Conservation (phyloP, 805 yeast species). For the Metschnikowia baotianmanensis region DNA sequence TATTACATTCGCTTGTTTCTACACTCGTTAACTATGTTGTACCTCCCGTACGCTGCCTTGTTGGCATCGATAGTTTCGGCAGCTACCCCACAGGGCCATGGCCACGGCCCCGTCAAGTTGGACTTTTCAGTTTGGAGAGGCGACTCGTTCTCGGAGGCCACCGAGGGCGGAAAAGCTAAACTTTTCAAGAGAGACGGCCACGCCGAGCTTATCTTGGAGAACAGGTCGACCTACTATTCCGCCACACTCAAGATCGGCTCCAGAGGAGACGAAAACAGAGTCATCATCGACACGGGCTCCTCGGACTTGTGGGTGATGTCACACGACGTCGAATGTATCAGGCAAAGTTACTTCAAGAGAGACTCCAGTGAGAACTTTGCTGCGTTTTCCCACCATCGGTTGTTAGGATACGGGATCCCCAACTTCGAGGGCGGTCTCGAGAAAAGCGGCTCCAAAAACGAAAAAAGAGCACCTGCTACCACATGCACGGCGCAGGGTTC, state of each 20-base stretch:
- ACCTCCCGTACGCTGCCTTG: no score
- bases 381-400: neutral
- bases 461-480: neutral
- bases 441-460: no score
- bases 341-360: neutral
- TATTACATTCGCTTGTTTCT: no score
- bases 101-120: no score
- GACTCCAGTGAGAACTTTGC: neutral
- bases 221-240: conserved; percentile 8
- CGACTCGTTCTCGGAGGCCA: neutral
- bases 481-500: conserved; percentile 47
- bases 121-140: neutral
- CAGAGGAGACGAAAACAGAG: conserved; percentile 20
- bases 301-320: conserved; percentile 44
- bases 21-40: no score
- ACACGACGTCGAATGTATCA: neutral
- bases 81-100: no score
- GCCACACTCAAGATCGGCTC: conserved; percentile 13
- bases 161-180: neutral
- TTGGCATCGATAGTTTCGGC: no score
- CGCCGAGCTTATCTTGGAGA: neutral
- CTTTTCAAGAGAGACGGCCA: neutral
- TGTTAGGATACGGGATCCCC: no score
- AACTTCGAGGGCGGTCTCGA: neutral
- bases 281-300: conserved; percentile 42